Conservation (phyloP, 2,329 filamentous ascomycete genomes). For the Parastagonospora nodorum region DNA sequence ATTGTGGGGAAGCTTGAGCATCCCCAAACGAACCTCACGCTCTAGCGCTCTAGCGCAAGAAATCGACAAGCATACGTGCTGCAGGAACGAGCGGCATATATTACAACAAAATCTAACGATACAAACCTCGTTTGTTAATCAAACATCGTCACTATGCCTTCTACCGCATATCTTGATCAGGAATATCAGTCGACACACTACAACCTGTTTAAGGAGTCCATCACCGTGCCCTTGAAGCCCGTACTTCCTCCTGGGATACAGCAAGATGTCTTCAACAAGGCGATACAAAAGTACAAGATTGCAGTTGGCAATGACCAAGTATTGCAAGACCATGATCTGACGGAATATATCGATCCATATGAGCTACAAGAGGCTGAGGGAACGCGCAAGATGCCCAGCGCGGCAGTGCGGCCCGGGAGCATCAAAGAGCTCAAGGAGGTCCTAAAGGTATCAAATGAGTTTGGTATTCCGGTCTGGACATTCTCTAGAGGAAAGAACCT, state of each 20-base stretch:
- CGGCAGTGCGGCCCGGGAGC: constrained; percentile 47
- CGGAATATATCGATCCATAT: constrained; percentile 56
- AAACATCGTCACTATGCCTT: constrained; percentile 9
- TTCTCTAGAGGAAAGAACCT: constrained; percentile 41
- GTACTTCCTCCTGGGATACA: constrained; percentile 51
- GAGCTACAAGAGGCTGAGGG: constrained; percentile 50
- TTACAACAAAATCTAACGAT: background rate
- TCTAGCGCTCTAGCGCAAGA: background rate
- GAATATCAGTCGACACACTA: constrained; percentile 52
- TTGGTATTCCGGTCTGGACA: constrained; percentile 37
- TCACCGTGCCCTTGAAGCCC: constrained; percentile 43
- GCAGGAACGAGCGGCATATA: background rate
- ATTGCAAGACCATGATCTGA: constrained; percentile 45
- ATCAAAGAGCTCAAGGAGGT: constrained; percentile 28
- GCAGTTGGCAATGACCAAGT: constrained; percentile 49
- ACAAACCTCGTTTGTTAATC: background rate
- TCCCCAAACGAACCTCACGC: background rate
- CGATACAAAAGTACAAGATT: constrained; percentile 42
- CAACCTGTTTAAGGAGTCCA: constrained; percentile 49
- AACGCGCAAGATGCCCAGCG: constrained; percentile 50
- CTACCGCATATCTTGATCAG: constrained; percentile 43
- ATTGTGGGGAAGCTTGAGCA: background rate
- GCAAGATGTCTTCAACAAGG: constrained; percentile 45
- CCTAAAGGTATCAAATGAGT: constrained; percentile 31
- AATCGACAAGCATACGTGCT: background rate